Evolutionary conservation across 208 protist species (phyloP), one percentile per base, ranked within the genome.

Genomic region (Vickermania ingenoplastis): DNA sequence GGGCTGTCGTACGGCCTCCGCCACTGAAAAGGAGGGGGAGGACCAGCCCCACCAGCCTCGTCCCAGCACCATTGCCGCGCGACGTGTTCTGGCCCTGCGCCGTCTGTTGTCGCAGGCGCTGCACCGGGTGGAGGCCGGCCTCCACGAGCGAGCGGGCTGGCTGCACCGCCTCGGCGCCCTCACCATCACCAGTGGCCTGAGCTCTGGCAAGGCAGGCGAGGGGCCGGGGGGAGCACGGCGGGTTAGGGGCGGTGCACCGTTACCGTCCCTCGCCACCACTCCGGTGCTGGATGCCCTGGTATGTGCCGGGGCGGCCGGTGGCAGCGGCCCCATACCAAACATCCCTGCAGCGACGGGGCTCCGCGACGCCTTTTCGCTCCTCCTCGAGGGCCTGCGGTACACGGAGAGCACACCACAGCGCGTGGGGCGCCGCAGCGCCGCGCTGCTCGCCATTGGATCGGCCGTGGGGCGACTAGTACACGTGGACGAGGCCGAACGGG

Each of bases 41-140:
- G 5, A 25, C 22, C n/a, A n/a, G n/a, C 23, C 21, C 24, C 11
- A 13, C 50, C 50, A 25, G 36, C 17, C 17, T 17, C 17, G 11
- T 0, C 30, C 29, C 23, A 57, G 1, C 41, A 55, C 1, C 29
- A 63, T 49, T 28, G 14, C 63, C 2, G 54, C 73, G 48, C 86
- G 82, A 23, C 75, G 75, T 14, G 45, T 92, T 1, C 50, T 90
- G 31, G 65, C 81, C 0, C 57, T 77, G 30, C 75, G 64, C n/a
- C 75, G 81, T 3, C 73, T 90, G 31, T 49, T 89, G 7, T 49
- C 29, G 14, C 59, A 88, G 17, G 75, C 86, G 0, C 48, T 90
- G 21, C 73, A 77, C 49, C 86, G 86, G 11, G 48, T 89, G 2
- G 67, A 88, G 57, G 59, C 63, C 28, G 71, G 69, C 1, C 61